Percentiles rank a stretch among this genome's conserved stretches.
Evolutionary conservation across 768 basidiomycete species (phyloP).

Genomic region (Suillus tomentosus): DNA sequence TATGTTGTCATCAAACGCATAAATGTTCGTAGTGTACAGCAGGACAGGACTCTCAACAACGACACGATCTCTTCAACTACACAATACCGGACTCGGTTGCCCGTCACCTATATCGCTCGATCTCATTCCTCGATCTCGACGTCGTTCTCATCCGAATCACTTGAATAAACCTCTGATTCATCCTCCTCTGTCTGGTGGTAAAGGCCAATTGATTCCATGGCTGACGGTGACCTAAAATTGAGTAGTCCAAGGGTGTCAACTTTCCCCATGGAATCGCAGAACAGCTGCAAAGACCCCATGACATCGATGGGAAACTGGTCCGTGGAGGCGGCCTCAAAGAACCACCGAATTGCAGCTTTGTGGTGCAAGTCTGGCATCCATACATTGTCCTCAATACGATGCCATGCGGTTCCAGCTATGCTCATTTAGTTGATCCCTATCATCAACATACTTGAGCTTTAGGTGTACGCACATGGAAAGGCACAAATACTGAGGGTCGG

Average conservation of each 20-base stretch:
- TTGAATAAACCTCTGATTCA: not conserved
- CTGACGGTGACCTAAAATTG: not conserved
- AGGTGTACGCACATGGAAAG: conserved; percentile 14
- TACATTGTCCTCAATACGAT: conserved; percentile 13
- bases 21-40: not conserved
- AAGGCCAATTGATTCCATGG: not conserved
- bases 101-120: not conserved
- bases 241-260: conserved; percentile 8
- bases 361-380: conserved; percentile 14
- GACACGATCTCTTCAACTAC: not conserved
- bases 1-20: not conserved
- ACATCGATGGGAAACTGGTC: conserved; percentile 6
- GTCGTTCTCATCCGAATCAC: conserved; percentile 2
- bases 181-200: conserved; percentile 4
- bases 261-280: not conserved
- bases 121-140: conserved; percentile 4
- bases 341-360: conserved; percentile 6
- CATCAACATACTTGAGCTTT: not conserved
- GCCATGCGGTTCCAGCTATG: conserved; percentile 13
- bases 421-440: not conserved
- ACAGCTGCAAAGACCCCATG: not conserved
- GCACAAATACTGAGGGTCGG: conserved; percentile 10
- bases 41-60: not conserved
- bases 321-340: not conserved
- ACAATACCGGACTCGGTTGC: not conserved